A percentile compares a stretch with the other conserved stretches of the same genome.
Conservation (phyloP, 1,284 basidiomycete genomes). For the Singerocomus inundabilis region DNA sequence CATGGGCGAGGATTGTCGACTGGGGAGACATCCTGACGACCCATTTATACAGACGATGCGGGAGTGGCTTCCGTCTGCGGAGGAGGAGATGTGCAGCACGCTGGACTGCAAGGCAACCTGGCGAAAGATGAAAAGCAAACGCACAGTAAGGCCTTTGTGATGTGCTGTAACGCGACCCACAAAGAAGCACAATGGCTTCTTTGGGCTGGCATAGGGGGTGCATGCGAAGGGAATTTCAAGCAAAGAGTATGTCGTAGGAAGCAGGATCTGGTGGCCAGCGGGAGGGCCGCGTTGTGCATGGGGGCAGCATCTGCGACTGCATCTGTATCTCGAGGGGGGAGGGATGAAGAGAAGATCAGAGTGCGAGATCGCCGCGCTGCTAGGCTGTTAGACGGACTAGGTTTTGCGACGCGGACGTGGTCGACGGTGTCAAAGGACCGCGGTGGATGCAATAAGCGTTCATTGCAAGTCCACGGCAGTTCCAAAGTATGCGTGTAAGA, state of each 20-base stretch:
- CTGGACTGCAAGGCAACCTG: slow-evolving; percentile 17
- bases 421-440: slow-evolving; percentile 12
- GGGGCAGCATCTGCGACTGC: neutral
- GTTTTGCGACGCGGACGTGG: slow-evolving; percentile 9
- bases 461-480: slow-evolving; percentile 21
- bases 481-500: neutral
- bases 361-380: slow-evolving; percentile 30
- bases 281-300: slow-evolving; percentile 17
- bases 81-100: slow-evolving; percentile 17
- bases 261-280: slow-evolving; percentile 11
- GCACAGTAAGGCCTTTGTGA: slow-evolving; percentile 27
- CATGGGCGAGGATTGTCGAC: slow-evolving; percentile 18
- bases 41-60: slow-evolving; percentile 28
- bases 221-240: slow-evolving; percentile 9
- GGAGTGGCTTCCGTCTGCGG: slow-evolving; percentile 24
- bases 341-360: slow-evolving; percentile 21
- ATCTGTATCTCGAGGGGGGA: slow-evolving; percentile 10
- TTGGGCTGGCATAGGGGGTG: slow-evolving; percentile 9
- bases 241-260: slow-evolving; percentile 15
- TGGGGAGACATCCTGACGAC: slow-evolving; percentile 2
- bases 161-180: slow-evolving; percentile 26
- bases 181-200: slow-evolving; percentile 28
- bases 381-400: slow-evolving; percentile 16
- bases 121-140: slow-evolving; percentile 29
- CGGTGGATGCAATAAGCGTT: slow-evolving; percentile 11